Evolutionary conservation across 164 flowering plant genomes (phyloP).

Genomic region (Berberis thunbergii): DNA sequence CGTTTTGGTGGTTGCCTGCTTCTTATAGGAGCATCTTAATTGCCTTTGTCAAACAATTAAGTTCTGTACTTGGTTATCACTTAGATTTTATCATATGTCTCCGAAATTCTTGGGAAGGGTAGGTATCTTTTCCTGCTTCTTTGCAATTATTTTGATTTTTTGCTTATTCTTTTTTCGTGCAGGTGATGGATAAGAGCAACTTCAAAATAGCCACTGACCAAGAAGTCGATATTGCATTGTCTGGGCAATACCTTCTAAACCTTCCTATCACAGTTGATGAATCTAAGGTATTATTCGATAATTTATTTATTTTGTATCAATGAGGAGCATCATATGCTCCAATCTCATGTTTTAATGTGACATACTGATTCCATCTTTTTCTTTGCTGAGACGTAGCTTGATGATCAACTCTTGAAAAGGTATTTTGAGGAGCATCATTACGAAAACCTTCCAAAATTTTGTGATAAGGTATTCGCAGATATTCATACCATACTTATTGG

Average conservation of each 20-base stretch:
- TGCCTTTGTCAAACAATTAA: too few relatives aligned
- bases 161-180: background rate
- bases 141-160: background rate
- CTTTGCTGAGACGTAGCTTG: conserved; percentile 54
- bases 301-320: background rate
- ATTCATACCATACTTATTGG: background rate
- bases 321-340: conserved; percentile 6
- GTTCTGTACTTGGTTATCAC: too few relatives aligned
- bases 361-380: background rate
- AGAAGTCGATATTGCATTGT: conserved; percentile 72
- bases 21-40: too few relatives aligned
- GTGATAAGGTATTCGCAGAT: conserved; percentile 64
- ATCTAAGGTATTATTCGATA: conserved; percentile 49
- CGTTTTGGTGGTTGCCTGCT: too few relatives aligned
- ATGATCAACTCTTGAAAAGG: conserved; percentile 59
- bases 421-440: conserved; percentile 61
- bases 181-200: conserved; percentile 94
- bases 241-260: conserved; percentile 89
- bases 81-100: too few relatives aligned
- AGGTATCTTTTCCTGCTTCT: background rate
- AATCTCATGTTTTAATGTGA: background rate
- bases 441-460: conserved; percentile 67
- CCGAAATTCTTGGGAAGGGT: background rate
- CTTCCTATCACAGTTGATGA: conserved; percentile 90
- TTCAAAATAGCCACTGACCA: conserved; percentile 72